Conservation (phyloP, 2,329 filamentous ascomycete genomes). For the Pyrenochaeta sp. region DNA sequence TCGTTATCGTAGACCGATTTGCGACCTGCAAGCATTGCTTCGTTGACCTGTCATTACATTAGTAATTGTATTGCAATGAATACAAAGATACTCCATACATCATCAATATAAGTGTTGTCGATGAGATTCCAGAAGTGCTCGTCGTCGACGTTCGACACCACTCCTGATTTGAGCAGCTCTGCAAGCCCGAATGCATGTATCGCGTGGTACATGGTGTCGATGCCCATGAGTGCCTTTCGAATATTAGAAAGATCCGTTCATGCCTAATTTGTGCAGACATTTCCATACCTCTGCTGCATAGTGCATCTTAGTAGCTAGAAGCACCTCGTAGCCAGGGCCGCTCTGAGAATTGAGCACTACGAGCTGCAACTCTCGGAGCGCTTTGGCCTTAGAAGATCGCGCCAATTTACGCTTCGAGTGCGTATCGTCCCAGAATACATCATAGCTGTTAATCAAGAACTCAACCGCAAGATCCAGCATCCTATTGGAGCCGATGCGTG, state of each 20-base stretch:
- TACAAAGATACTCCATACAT: slow-evolving; percentile 26
- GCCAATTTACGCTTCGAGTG: slow-evolving; percentile 30
- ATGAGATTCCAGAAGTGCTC: slow-evolving; percentile 42
- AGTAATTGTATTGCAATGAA: neutral
- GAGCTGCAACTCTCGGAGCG: slow-evolving; percentile 34
- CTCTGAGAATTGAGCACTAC: slow-evolving; percentile 17
- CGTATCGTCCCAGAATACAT: slow-evolving; percentile 26
- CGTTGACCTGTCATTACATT: slow-evolving; percentile 32
- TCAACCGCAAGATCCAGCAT: slow-evolving; percentile 40
- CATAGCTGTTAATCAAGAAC: slow-evolving; percentile 34
- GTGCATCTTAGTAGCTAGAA: slow-evolving; percentile 40
- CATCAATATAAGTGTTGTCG: slow-evolving; percentile 46
- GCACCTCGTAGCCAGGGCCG: slow-evolving; percentile 32
- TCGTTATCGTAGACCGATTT: slow-evolving; percentile 40
- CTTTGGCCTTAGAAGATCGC: slow-evolving; percentile 31
- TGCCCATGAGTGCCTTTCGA: slow-evolving; percentile 30
- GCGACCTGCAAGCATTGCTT: slow-evolving; percentile 38
- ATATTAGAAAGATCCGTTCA: slow-evolving; percentile 7
- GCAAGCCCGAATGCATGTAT: slow-evolving; percentile 39
- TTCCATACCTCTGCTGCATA: slow-evolving; percentile 36
- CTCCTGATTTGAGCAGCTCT: slow-evolving; percentile 35
- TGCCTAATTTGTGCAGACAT: neutral
- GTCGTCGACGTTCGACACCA: slow-evolving; percentile 28
- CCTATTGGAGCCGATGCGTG: slow-evolving; percentile 32
- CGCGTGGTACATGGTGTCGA: slow-evolving; percentile 36